Conservation (phyloP, 345 rosid species). For the Fremontodendron californicum region DNA sequence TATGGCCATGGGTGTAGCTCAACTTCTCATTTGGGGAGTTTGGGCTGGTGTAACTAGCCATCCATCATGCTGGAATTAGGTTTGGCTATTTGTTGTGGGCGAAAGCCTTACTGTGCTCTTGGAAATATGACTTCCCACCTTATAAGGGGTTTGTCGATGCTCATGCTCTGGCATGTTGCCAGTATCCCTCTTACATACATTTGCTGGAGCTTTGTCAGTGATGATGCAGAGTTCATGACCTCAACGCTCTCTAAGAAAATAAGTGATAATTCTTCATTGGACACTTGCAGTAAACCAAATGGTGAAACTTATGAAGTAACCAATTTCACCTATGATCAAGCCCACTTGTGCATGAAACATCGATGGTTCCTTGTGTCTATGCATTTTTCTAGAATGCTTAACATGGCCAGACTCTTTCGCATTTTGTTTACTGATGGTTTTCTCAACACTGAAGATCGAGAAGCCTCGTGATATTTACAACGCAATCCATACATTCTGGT, state of each 20-base stretch:
- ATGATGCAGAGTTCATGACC: constrained; percentile 70
- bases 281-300: constrained; percentile 6
- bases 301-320: neutral
- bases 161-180: constrained; percentile 66
- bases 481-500: too few species aligned
- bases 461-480: too few species aligned
- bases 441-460: too few species aligned
- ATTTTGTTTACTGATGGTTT: neutral
- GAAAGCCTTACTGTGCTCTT: constrained; percentile 53
- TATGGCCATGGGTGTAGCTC: too few species aligned
- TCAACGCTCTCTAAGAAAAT: constrained; percentile 44
- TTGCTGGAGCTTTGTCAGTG: constrained; percentile 87
- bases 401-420: neutral
- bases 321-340: neutral
- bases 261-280: constrained; percentile 33
- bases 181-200: constrained; percentile 65
- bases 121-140: constrained; percentile 69
- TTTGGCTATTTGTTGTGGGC: constrained; percentile 53
- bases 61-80: too few species aligned
- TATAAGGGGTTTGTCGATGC: constrained; percentile 67
- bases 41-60: too few species aligned
- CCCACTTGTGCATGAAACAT: neutral
- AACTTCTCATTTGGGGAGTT: too few species aligned
- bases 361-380: neutral
- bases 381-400: neutral